A percentile compares a stretch with the other conserved stretches of the same genome.
Conservation (phyloP, 2,329 filamentous ascomycete species). For the Talaromyces sp. region DNA sequence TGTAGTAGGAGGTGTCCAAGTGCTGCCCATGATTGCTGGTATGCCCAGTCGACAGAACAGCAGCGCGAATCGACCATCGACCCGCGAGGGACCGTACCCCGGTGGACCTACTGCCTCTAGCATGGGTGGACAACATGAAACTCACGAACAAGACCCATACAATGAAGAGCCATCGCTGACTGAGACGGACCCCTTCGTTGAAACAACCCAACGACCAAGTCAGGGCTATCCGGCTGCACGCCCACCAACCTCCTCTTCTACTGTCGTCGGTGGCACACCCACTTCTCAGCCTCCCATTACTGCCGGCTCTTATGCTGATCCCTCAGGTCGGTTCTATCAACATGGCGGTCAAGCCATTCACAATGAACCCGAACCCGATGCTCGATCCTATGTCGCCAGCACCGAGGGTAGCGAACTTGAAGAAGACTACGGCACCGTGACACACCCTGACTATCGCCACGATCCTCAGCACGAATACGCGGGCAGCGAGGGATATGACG, state of each 20-base stretch:
- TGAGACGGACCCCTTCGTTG: conserved; percentile 61
- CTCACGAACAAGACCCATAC: conserved; percentile 45
- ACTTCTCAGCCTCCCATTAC: conserved; percentile 21
- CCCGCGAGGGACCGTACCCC: conserved; percentile 44
- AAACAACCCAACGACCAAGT: conserved; percentile 29
- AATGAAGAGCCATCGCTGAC: conserved; percentile 54
- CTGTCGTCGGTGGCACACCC: conserved; percentile 25
- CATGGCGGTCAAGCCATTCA: conserved; percentile 35
- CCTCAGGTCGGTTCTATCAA: conserved; percentile 37
- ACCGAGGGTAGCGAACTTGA: conserved; percentile 57
- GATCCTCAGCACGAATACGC: conserved; percentile 56
- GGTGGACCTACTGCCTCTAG: conserved; percentile 32
- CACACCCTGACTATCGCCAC: conserved; percentile 56
- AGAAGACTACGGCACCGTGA: conserved; percentile 62
- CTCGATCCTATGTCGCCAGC: conserved; percentile 48
- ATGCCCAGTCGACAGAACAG: conserved; percentile 56
- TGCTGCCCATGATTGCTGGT: conserved; percentile 84
- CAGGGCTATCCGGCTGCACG: conserved; percentile 34
- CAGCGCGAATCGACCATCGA: conserved; percentile 43
- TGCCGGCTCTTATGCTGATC: conserved; percentile 19
- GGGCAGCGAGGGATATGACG: conserved; percentile 55
- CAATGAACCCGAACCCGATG: conserved; percentile 42
- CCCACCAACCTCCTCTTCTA: conserved; percentile 29
- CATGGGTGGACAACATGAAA: conserved; percentile 29
- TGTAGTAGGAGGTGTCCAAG: conserved; percentile 86